Base-by-base conservation (phyloP, 2,329 filamentous ascomycete genomes). In the Colletotrichum phormii region DNA sequence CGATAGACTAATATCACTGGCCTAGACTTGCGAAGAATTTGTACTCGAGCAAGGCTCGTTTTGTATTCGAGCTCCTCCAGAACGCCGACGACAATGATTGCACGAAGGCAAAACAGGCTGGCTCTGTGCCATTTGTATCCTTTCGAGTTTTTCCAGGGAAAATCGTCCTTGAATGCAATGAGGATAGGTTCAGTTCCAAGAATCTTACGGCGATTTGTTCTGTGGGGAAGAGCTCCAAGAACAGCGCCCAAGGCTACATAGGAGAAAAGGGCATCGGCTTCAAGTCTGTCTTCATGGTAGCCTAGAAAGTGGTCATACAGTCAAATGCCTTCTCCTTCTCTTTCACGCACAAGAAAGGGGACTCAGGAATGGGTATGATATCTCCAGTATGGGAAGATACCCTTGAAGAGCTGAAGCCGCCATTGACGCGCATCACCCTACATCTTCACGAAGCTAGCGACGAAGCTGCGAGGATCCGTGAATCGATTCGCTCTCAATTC, bases 1-100 rank as follows among this genome's bases (percentile, higher is more conserved):
- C n/a, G n/a, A n/a, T n/a, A n/a, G n/a, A n/a, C n/a, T n/a, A n/a
- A n/a, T n/a, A n/a, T n/a, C n/a, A n/a, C n/a, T n/a, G n/a, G n/a
- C n/a, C n/a, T n/a, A n/a, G n/a, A n/a, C n/a, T n/a, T n/a, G n/a
- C n/a, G n/a, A 81, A 79, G 51, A 82, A 86, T 35, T 75, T 87
- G 0, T 86, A 87, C 72, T 78, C 80, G 0, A 86, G 80, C 61
- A 80, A 82, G 9, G 81, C 85, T 0, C 82, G 86, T 42, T 89
- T 89, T 74, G 77, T 89, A 0, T 86, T 88, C 42, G 87, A 89
- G 76, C 76, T 90, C 1, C 81, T 89, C 0, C 87, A 89, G 72
- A 90, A 89, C 75, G 86, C 86, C 5, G 88, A 90, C 57, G 87
- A 89, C 76, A 88, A 88, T 68, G 67, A 70, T 12, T 89, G 85